Evolutionary conservation across 75 land plant species (phyloP).

Genomic region (Picea sitchensis): DNA sequence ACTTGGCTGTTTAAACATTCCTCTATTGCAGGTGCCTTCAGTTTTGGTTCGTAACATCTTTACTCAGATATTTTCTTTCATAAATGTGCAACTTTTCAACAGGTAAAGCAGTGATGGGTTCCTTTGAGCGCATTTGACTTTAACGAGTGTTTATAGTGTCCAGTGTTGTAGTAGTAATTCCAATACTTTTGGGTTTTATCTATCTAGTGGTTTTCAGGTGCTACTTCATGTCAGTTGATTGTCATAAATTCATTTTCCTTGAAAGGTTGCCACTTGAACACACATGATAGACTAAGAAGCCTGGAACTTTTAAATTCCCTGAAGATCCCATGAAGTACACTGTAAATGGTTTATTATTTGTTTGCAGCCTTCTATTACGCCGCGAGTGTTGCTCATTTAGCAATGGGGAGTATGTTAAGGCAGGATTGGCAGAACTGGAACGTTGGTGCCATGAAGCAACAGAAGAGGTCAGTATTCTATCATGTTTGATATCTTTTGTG

Average conservation of each 20-base stretch:
- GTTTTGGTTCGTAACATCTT: constrained; percentile 67
- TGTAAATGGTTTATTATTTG: neutral
- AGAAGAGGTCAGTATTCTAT: constrained; percentile 46
- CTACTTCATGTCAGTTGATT: neutral
- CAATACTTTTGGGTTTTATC: neutral
- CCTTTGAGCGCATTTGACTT: neutral
- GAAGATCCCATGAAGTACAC: neutral
- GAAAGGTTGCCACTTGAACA: neutral
- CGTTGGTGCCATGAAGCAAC: constrained; percentile 81
- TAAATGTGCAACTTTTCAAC: constrained; percentile 91
- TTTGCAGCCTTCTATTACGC: constrained; percentile 71
- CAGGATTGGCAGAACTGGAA: constrained; percentile 83
- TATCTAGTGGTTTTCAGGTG: neutral
- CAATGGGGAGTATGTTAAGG: constrained; percentile 90
- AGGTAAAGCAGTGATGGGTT: constrained; percentile 38
- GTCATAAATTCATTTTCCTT: neutral
- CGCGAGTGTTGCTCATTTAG: constrained; percentile 95
- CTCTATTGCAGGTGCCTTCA: constrained; percentile 63
- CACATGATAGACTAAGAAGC: neutral
- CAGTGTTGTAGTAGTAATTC: neutral
- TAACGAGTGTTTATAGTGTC: neutral
- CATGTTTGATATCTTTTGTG: neutral
- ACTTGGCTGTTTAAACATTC: neutral
- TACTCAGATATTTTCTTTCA: constrained; percentile 79
- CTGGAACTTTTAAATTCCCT: neutral